Percentiles rank a stretch among this genome's conserved stretches.
Conservation (phyloP, 225 moss, liverwort and hornwort genomes). For the Ulota crispa region DNA sequence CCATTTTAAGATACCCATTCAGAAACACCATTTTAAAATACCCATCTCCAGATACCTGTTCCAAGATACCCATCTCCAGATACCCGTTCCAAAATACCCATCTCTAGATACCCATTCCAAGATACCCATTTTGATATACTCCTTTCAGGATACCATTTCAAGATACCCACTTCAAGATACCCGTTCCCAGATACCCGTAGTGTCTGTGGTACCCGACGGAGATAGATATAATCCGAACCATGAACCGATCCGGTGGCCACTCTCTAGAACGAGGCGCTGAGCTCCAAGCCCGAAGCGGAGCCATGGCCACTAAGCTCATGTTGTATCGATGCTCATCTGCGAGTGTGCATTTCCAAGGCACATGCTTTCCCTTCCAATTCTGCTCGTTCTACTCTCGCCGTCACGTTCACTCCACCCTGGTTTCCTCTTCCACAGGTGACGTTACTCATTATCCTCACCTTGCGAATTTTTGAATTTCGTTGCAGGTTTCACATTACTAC, state of each 20-base stretch:
- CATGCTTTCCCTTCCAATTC: not conserved
- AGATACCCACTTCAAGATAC: too few relatives aligned
- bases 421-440: slow-evolving; percentile 24
- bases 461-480: not conserved
- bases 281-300: not conserved
- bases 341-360: not conserved
- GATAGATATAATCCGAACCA: not conserved
- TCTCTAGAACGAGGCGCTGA: not conserved
- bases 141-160: too few relatives aligned
- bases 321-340: slow-evolving; percentile 13
- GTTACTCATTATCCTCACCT: not conserved
- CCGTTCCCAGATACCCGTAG: not conserved
- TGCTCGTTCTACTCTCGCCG: not conserved
- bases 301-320: slow-evolving; percentile 19
- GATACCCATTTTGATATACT: too few relatives aligned
- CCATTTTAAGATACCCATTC: too few relatives aligned
- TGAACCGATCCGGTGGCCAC: not conserved
- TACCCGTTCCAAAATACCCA: too few relatives aligned
- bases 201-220: not conserved
- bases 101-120: too few relatives aligned
- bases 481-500: not conserved
- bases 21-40: too few relatives aligned
- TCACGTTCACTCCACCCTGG: not conserved
- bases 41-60: too few relatives aligned
- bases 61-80: too few relatives aligned